Conservation (phyloP, 352 stramenopile genomes). For the Pythium volutum region DNA sequence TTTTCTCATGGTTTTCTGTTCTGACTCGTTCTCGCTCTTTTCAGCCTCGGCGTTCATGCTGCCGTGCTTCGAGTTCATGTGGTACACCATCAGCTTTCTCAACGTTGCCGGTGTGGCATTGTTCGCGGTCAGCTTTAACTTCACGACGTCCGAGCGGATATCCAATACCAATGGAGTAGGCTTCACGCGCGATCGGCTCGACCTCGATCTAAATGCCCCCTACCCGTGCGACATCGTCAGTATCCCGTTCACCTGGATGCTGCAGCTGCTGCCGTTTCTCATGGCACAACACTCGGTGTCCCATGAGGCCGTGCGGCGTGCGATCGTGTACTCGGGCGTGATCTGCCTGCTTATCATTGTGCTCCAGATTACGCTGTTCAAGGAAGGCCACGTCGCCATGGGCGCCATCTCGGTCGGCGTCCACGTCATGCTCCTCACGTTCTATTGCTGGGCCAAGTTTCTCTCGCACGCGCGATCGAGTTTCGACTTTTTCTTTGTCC, state of each 20-base stretch:
- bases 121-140: slow-evolving; percentile 45
- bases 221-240: slow-evolving; percentile 59
- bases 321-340: slow-evolving; percentile 64
- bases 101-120: slow-evolving; percentile 49
- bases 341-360: slow-evolving; percentile 58
- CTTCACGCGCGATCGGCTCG: slow-evolving; percentile 4
- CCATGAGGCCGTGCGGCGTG: slow-evolving; percentile 62
- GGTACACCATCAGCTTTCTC: slow-evolving; percentile 73
- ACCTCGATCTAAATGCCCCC: slow-evolving; percentile 18
- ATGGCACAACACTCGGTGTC: slow-evolving; percentile 86
- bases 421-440: slow-evolving; percentile 50
- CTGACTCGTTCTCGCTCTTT: slow-evolving; percentile 8
- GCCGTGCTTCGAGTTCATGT: slow-evolving; percentile 83
- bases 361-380: slow-evolving; percentile 57
- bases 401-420: slow-evolving; percentile 53
- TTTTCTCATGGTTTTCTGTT: not conserved
- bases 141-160: not conserved
- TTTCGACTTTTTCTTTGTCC: slow-evolving; percentile 83
- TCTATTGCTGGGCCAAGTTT: slow-evolving; percentile 84
- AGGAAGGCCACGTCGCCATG: slow-evolving; percentile 42
- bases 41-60: slow-evolving; percentile 83
- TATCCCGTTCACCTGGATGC: slow-evolving; percentile 66
- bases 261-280: slow-evolving; percentile 79
- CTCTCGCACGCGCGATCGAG: slow-evolving; percentile 66
- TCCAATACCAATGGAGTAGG: too few relatives aligned